These are phyloP conservation scores for Pulveroboletus sp. DNA, from an alignment of 768 basidiomycete genomes.

Conservation along the genomic window DNA sequence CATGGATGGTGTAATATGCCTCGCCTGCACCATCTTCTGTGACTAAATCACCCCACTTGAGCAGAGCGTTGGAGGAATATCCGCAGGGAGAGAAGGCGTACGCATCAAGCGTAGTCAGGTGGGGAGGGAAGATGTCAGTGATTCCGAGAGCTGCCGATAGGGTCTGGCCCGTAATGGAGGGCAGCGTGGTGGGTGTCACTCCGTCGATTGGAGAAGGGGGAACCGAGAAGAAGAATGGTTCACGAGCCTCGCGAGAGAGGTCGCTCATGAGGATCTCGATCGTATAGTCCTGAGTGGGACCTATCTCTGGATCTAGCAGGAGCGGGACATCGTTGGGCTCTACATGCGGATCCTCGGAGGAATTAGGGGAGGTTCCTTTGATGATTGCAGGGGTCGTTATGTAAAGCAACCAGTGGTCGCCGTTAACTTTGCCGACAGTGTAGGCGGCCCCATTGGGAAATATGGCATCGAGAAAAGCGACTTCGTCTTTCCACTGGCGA, in stretches of 20 bases:
- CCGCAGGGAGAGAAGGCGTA: conserved; percentile 95
- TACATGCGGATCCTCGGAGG: conserved; percentile 18
- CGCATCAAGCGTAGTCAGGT: conserved; percentile 81
- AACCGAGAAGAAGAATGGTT: conserved; percentile 65
- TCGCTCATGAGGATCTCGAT: conserved; percentile 98
- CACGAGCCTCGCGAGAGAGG: conserved; percentile 69
- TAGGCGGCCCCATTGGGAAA: conserved; percentile 91
- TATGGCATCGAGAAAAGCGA: conserved; percentile 84
- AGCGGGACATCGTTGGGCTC: conserved; percentile 13
- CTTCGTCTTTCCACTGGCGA: conserved; percentile 89
- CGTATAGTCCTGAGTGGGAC: conserved; percentile 70
- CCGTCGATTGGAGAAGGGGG: conserved; percentile 46
- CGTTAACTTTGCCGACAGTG: conserved; percentile 95
- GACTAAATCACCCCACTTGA: conserved; percentile 48
- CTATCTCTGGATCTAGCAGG: conserved; percentile 10
- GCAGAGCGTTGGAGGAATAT: conserved; percentile 90
- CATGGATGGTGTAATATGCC: conserved; percentile 97
- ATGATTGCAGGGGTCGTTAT: conserved; percentile 60
- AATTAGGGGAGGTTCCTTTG: conserved; percentile 21
- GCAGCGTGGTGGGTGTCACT: conserved; percentile 37
- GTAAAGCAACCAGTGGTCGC: conserved; percentile 98
- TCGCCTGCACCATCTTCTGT: conserved; percentile 46
- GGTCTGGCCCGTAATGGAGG: conserved; percentile 27
- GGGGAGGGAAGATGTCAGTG: conserved; percentile 71
- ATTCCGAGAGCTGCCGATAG: conserved; percentile 77